Base-by-base conservation (phyloP, 2,329 filamentous ascomycete species). In the Fusarium continuum region DNA sequence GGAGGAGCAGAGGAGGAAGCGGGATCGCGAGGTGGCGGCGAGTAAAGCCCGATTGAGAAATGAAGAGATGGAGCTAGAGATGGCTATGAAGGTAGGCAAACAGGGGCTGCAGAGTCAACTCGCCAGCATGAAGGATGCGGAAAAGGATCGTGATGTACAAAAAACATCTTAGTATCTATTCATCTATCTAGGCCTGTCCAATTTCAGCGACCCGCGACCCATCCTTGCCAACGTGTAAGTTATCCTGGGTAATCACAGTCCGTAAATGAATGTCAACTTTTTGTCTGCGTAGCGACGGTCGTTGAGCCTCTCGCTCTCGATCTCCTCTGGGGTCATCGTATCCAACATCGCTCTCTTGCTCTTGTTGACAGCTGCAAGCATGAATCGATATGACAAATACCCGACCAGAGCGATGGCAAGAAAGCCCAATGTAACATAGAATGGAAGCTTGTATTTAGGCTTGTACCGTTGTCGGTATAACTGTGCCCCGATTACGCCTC, bases 21-120 rank as follows among this genome's bases (percentile, higher is more conserved):
- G 89, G 61, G 81, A 85, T 66, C 81, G 83, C 54, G 85, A 86
- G 43, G 73, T 91, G 10, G 83, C 83, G 28, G 82, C 81, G 38
- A 87, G 87, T 17, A 88, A 85, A 68, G 86, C 86, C 0, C 76
- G 83, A 38, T 68, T 92, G 45, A 78, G 85, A 29, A 88, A 91
- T 54, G 88, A 88, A 64, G 89, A 92, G 75, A 80, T 82, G 62
- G 88, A 91, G 70, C 76, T 92, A 51, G 84, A 90, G 70, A 79
- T 81, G 61, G 90, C 90, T 1, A 89, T 91, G 87, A 83, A 83
- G 55, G 83, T 92, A 11, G 83, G 84, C 1, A 91, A 89, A 74
- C 85, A 82, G 57, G 90, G 89, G 0, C 61, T 92, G 64, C 84
- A 85, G 70, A 84, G 82, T 20, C 88, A 91, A 72, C 70, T 91